A percentile compares a stretch with the other conserved stretches of the same genome.
These are phyloP conservation scores for Hyaloscypha bicolor DNA, from an alignment of 495 filamentous ascomycete genomes.

Conservation along the genomic window DNA sequence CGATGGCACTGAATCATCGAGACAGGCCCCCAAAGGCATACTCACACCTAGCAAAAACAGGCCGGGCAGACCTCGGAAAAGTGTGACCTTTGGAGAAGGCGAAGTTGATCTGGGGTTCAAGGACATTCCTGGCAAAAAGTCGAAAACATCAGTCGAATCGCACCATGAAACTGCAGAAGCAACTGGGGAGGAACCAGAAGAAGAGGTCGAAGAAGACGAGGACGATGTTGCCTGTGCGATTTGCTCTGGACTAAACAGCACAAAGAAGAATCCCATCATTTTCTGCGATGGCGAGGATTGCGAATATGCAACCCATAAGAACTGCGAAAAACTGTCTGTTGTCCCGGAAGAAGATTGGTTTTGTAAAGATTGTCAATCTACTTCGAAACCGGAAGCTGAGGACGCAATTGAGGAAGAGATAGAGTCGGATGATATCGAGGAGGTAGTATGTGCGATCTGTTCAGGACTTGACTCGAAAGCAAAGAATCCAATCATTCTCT, in stretches of 20 bases:
- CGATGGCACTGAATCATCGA: neutral
- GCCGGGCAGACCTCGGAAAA: conserved; percentile 22
- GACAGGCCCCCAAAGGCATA: conserved; percentile 23
- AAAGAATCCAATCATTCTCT: conserved; percentile 63
- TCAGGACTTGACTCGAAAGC: neutral
- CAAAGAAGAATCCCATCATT: conserved; percentile 49
- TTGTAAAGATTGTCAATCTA: conserved; percentile 3
- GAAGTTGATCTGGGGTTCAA: conserved; percentile 33
- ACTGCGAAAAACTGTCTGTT: conserved; percentile 71
- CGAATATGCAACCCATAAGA: conserved; percentile 82
- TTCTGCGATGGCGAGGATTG: conserved; percentile 91
- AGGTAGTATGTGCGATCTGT: conserved; percentile 5
- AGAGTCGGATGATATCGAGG: conserved; percentile 5
- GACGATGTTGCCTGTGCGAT: conserved; percentile 7
- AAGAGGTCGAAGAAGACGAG: conserved; percentile 5
- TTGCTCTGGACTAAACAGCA: neutral
- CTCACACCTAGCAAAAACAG: conserved; percentile 29
- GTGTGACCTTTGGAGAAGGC: conserved; percentile 26
- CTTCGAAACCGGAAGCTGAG: neutral
- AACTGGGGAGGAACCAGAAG: neutral
- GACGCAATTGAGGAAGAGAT: neutral
- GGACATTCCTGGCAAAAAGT: conserved; percentile 25
- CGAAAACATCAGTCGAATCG: conserved; percentile 1
- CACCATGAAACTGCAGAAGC: neutral
- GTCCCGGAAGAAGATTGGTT: conserved; percentile 17